A percentile compares a stretch with the other conserved stretches of the same genome.
phyloP scores from a whole-genome alignment of 495 filamentous ascomycete species.

The Podospora conica region DNA sequence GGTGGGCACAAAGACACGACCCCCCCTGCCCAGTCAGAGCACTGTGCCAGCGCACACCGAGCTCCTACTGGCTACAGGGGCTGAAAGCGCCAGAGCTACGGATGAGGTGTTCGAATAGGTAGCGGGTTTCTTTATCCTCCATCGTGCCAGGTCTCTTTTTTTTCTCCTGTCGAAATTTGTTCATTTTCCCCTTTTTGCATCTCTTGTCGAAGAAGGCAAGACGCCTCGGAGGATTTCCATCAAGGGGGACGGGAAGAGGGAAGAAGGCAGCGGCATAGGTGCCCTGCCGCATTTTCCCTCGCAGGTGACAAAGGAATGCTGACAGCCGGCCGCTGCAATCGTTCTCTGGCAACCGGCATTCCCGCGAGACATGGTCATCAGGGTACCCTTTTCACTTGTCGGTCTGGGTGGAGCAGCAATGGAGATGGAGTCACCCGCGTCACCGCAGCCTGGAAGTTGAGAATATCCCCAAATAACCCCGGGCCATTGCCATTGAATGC shows the following conservation, averaged over 20 bases:
- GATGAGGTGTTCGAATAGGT: neutral
- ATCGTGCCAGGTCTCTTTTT: neutral
- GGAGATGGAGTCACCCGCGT: neutral
- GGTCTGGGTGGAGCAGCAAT: neutral
- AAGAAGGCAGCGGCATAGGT: neutral
- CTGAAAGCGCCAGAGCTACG: neutral
- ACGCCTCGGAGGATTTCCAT: neutral
- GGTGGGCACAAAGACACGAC: conserved; percentile 4
- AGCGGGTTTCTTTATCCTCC: neutral
- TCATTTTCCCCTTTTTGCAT: neutral
- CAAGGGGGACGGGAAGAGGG: no score
- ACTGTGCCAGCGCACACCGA: conserved; percentile 4
- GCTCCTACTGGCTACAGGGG: conserved; percentile 4
- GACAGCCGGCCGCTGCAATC: conserved; percentile 1
- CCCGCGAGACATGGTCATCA: neutral
- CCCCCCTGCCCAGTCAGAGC: neutral
- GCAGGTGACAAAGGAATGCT: conserved; percentile 7
- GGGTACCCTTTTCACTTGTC: neutral
- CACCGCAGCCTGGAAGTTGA: neutral
- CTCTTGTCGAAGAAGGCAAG: neutral
- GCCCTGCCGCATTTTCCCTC: neutral
- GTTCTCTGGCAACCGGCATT: neutral
- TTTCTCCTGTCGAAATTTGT: neutral
- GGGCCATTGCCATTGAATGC: neutral
- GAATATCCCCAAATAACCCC: neutral